Evolutionary conservation across 768 basidiomycete species (phyloP).

Genomic region (Amyloporia xantha): DNA sequence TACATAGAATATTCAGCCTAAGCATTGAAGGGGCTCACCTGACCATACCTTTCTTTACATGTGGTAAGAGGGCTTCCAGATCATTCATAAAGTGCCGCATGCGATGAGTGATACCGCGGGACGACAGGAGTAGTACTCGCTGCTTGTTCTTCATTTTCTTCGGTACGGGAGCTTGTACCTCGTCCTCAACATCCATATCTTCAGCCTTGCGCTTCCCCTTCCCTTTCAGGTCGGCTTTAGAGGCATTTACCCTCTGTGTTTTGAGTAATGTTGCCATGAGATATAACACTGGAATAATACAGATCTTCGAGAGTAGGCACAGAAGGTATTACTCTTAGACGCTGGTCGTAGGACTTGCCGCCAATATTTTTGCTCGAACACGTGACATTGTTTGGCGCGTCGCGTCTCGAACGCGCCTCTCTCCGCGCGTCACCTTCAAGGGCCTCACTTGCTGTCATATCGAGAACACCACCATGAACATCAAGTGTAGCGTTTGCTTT

Average conservation of each 20-base stretch:
- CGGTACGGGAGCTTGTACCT: conserved; percentile 24
- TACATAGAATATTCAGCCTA: conserved; percentile 32
- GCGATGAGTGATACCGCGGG: conserved; percentile 89
- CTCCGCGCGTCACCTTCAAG: no score
- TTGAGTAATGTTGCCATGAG: conserved; percentile 64
- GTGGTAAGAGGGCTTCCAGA: conserved; percentile 82
- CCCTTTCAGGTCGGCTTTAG: conserved; percentile 35
- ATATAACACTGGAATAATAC: no score
- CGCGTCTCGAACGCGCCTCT: neutral
- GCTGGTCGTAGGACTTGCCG: no score
- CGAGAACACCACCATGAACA: neutral
- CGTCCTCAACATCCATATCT: conserved; percentile 52
- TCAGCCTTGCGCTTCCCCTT: conserved; percentile 62
- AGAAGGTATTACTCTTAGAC: no score
- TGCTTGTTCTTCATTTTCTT: conserved; percentile 86
- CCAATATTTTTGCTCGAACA: no score
- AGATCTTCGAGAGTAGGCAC: no score
- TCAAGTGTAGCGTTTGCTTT: conserved; percentile 15
- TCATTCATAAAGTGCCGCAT: conserved; percentile 99
- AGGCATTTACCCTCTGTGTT: conserved; percentile 51
- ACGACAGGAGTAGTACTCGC: conserved; percentile 86
- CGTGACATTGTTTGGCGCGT: no score
- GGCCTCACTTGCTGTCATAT: no score
- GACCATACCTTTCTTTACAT: conserved; percentile 87
- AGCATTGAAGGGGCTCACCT: neutral